Conservation (phyloP, 768 basidiomycete species). For the Tricholoma saponaceum region DNA sequence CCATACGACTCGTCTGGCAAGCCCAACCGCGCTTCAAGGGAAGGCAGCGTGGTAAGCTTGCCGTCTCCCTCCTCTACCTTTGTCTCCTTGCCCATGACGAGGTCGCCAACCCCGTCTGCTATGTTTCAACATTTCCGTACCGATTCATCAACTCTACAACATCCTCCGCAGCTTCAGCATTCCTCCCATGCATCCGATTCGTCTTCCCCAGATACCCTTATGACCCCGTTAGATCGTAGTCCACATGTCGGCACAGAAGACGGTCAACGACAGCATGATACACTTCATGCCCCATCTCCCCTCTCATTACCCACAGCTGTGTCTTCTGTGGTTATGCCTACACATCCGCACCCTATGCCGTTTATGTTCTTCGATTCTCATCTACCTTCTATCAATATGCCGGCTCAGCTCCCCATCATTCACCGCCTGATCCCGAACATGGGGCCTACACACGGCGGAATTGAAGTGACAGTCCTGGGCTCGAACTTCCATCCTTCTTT, state of each 20-base stretch:
- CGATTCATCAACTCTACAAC: slow-evolving; percentile 23
- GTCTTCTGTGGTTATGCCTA: slow-evolving; percentile 24
- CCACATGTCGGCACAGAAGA: slow-evolving; percentile 38
- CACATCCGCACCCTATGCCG: slow-evolving; percentile 42
- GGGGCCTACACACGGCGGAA: slow-evolving; percentile 89
- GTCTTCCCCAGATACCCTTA: slow-evolving; percentile 41
- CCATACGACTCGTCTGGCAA: slow-evolving; percentile 60
- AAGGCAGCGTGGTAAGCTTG: slow-evolving; percentile 50
- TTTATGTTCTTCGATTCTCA: slow-evolving; percentile 59
- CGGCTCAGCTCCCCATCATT: slow-evolving; percentile 64
- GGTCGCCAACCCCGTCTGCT: slow-evolving; percentile 42
- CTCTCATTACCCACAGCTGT: slow-evolving; percentile 20
- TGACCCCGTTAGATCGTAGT: slow-evolving; percentile 40
- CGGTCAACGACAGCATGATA: slow-evolving; percentile 19
- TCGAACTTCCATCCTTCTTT: slow-evolving; percentile 80
- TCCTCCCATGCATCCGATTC: slow-evolving; percentile 41
- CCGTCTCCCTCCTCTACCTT: slow-evolving; percentile 45
- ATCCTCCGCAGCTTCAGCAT: slow-evolving; percentile 32
- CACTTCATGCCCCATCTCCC: slow-evolving; percentile 22
- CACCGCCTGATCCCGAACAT: slow-evolving; percentile 80
- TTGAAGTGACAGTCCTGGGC: slow-evolving; percentile 91
- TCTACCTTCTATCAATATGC: slow-evolving; percentile 41
- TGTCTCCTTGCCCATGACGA: slow-evolving; percentile 37
- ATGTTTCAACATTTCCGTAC: slow-evolving; percentile 27
- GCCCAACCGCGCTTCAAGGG: slow-evolving; percentile 41